Base-by-base conservation (phyloP, 202 grass and related monocot species). In the Bolboschoenoplectus hybrid region DNA sequence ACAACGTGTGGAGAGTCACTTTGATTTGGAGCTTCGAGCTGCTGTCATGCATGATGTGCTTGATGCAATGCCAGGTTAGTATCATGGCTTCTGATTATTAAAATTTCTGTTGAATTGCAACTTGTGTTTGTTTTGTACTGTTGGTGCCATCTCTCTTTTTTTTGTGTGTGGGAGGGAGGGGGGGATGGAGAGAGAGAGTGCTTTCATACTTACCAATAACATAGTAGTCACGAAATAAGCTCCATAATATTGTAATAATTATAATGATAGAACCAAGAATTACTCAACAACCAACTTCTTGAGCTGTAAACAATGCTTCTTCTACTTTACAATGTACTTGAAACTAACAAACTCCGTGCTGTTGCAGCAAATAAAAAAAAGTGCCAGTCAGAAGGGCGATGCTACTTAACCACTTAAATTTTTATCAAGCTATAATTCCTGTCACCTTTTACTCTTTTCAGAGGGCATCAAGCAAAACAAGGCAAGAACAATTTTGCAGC, bases 381-480 rank as follows among this genome's bases (percentile, higher is more conserved):
- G 10, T 32, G 4, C 5, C 39, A 39, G 10, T 72, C 16, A 57
- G 40, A 39, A 39, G 2, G 14, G 3, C 34, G 20, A 78, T 78
- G 12, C 1, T 76, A 55, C 36, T 55, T 11, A 55, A 56, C 73
- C 4, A 38, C 50, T 55, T 19, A 53, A 76, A 64, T 51, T 56
- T 76, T 57, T 57, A 47, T 82, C 40, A 47, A 61, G 49, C 7
- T 39, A 34, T 85, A 51, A 85, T 32, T 62, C 2, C 57, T 51
- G 32, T 63, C 50, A 44, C 46, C 7, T 57, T 71, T 61, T 85
- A 32, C 11, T 38, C 9, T 56, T 69, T 86, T 44, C 70, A 91
- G 96, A 98, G 88, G 96, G 96, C 67, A 98, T 98, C 88, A 98
- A 98, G 82, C 96, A 98, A 84, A 98, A 98, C 74, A 98, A 98